Base-by-base conservation (phyloP, 331 rosid genomes). In the Pyracantha coccinea region DNA sequence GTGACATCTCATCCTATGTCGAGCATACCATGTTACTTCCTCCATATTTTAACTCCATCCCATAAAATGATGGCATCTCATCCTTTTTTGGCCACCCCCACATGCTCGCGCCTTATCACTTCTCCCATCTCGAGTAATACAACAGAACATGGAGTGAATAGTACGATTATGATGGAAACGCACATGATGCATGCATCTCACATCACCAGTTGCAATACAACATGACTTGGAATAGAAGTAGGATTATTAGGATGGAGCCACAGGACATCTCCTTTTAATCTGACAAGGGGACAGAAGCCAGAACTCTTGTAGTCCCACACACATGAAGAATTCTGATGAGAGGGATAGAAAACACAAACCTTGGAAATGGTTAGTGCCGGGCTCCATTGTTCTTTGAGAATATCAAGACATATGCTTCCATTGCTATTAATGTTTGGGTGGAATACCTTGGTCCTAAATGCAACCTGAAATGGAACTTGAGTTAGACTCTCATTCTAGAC, bases 321-420 rank as follows among this genome's bases (percentile, higher is more conserved):
- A 38, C 21, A 57, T 15, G 15, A 8, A 15, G 38, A 16, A 54
- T 2, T 20, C 24, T 1, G 7, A 25, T 15, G 14, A 55, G 32
- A 45, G 45, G 45, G 45, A 38, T 38, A 73, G 53, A 53, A 35
- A 29, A n/a, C 24, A 61, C 80, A 86, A 84, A 91, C 97, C 97
- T 91, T 89, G 73, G 95, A 89, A 81, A 89, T 89, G 68, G 92
- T 88, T 54, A 93, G 83, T 6, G 97, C 96, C 32, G 98, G 98
- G 78, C 98, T 93, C 97, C 98, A 93, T 57, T 88, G 98, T 80
- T 93, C 98, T 78, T 93, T 93, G 66, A 91, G 97, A 84, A 93
- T 93, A 86, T 93, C 98, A 55, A 93, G 88, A 72, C 98, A 93
- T 66, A 93, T 93, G 72, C 97, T 93, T 78, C 96, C 97, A 55